These are phyloP conservation scores for Ichthyophonus hoferi DNA, from an alignment of 208 protist species.

Conservation along the genomic window DNA sequence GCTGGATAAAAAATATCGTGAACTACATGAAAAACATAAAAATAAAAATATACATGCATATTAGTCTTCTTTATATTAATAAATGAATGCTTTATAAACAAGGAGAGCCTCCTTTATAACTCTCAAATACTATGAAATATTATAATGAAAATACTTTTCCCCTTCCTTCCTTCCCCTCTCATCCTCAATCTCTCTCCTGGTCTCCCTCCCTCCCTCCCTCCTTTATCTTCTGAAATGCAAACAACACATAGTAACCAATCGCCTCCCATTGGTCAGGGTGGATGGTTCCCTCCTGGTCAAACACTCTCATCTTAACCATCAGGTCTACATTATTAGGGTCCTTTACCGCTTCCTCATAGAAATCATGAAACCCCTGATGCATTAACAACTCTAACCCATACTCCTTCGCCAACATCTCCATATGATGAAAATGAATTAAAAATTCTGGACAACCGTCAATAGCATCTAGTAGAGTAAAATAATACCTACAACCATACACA, in stretches of 20 bases:
- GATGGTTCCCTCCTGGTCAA: not conserved
- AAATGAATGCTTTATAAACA: too few relatives aligned
- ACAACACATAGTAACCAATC: slow-evolving; percentile 14
- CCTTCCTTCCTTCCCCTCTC: not conserved
- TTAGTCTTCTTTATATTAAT: too few relatives aligned
- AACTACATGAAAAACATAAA: too few relatives aligned
- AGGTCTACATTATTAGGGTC: not conserved
- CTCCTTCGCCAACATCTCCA: slow-evolving; percentile 38
- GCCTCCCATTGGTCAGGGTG: slow-evolving; percentile 21
- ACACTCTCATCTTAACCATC: slow-evolving; percentile 2
- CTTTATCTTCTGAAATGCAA: not conserved
- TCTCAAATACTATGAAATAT: too few relatives aligned
- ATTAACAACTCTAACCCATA: slow-evolving; percentile 33
- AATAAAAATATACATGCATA: too few relatives aligned
- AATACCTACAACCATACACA: slow-evolving; percentile 48
- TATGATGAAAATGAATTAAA: slow-evolving; percentile 27
- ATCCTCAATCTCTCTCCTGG: not conserved
- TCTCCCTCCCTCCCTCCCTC: not conserved
- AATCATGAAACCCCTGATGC: slow-evolving; percentile 43
- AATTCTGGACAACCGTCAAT: slow-evolving; percentile 50
- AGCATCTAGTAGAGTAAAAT: slow-evolving; percentile 45
- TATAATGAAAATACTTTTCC: too few relatives aligned
- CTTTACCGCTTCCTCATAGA: not conserved
- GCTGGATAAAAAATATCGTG: too few relatives aligned
- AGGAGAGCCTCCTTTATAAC: too few relatives aligned